Evolutionary conservation across 2,329 filamentous ascomycete genomes (phyloP).

Genomic region (Aspergillus sp.): DNA sequence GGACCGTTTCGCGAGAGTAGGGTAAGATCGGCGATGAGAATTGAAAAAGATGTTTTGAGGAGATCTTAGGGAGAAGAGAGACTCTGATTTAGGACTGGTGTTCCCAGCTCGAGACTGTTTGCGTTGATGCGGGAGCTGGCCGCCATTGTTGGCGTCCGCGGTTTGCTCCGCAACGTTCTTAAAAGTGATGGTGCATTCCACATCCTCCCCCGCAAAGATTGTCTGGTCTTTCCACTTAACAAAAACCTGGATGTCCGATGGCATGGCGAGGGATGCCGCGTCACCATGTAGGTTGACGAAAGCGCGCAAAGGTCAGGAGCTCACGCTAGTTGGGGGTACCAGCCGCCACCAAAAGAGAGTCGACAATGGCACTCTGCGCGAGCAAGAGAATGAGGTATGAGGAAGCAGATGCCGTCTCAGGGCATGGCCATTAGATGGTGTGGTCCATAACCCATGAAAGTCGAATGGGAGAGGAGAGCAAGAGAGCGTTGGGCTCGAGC

Average conservation of each 20-base stretch:
- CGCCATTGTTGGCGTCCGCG: slow-evolving; percentile 27
- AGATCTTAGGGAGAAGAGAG: slow-evolving; percentile 38
- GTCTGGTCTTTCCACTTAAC: slow-evolving; percentile 92
- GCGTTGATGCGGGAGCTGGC: slow-evolving; percentile 33
- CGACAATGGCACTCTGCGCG: slow-evolving; percentile 5
- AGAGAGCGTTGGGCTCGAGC: neutral
- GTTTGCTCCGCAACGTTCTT: slow-evolving; percentile 67
- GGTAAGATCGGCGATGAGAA: slow-evolving; percentile 34
- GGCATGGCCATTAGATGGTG: slow-evolving; percentile 26
- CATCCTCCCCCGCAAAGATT: slow-evolving; percentile 93
- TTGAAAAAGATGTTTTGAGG: slow-evolving; percentile 35
- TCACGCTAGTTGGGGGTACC: slow-evolving; percentile 17
- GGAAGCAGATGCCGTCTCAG: slow-evolving; percentile 14
- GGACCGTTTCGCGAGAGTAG: slow-evolving; percentile 31
- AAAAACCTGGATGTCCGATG: slow-evolving; percentile 86
- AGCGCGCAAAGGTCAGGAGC: slow-evolving; percentile 15
- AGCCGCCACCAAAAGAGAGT: slow-evolving; percentile 14
- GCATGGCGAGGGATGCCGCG: slow-evolving; percentile 38
- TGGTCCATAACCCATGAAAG: slow-evolving; percentile 11
- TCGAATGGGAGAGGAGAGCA: slow-evolving; percentile 10
- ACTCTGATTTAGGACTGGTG: slow-evolving; percentile 31
- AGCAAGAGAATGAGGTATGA: slow-evolving; percentile 8
- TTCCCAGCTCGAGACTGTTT: slow-evolving; percentile 36
- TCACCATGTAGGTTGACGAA: slow-evolving; percentile 31
- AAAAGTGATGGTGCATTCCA: slow-evolving; percentile 95